A percentile compares a stretch with the other conserved stretches of the same genome.
Conservation (phyloP, 768 basidiomycete genomes). For the Mycena floridula region DNA sequence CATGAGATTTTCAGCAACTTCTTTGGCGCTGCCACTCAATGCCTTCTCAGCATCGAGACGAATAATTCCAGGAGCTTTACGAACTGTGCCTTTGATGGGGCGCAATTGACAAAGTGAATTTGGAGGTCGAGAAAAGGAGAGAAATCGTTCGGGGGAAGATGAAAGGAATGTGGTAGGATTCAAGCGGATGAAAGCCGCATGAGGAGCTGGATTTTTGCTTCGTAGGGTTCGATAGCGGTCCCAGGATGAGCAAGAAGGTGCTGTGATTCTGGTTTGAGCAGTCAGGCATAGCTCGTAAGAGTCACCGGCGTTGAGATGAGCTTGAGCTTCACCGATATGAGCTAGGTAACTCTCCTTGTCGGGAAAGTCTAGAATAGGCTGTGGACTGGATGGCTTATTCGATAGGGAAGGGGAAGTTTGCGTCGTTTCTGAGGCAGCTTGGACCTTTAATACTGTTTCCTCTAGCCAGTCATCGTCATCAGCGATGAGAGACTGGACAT, state of each 20-base stretch:
- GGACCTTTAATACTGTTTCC: slow-evolving; percentile 27
- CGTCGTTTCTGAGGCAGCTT: no score
- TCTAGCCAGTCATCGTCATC: slow-evolving; percentile 58
- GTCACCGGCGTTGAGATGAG: slow-evolving; percentile 74
- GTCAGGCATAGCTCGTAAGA: slow-evolving; percentile 94
- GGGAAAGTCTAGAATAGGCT: slow-evolving; percentile 36
- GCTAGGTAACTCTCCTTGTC: slow-evolving; percentile 56
- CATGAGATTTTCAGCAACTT: slow-evolving; percentile 97
- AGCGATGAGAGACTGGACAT: slow-evolving; percentile 60
- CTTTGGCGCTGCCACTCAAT: slow-evolving; percentile 68
- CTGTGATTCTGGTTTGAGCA: slow-evolving; percentile 54
- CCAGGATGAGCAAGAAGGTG: slow-evolving; percentile 57
- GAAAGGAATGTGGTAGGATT: slow-evolving; percentile 74
- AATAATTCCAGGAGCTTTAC: slow-evolving; percentile 59
- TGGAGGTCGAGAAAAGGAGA: slow-evolving; percentile 71
- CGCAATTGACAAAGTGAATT: slow-evolving; percentile 70
- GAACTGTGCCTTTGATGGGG: slow-evolving; percentile 91
- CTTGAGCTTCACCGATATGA: slow-evolving; percentile 65
- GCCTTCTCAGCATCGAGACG: slow-evolving; percentile 60
- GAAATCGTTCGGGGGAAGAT: slow-evolving; percentile 89
- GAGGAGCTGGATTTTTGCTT: slow-evolving; percentile 78
- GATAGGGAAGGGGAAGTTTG: no score
- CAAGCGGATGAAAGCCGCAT: slow-evolving; percentile 76
- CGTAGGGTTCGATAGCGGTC: slow-evolving; percentile 69
- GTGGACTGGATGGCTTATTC: slow-evolving; percentile 14